Evolutionary conservation across 2,329 filamentous ascomycete genomes (phyloP).

Genomic region (Rutstroemia sp.): DNA sequence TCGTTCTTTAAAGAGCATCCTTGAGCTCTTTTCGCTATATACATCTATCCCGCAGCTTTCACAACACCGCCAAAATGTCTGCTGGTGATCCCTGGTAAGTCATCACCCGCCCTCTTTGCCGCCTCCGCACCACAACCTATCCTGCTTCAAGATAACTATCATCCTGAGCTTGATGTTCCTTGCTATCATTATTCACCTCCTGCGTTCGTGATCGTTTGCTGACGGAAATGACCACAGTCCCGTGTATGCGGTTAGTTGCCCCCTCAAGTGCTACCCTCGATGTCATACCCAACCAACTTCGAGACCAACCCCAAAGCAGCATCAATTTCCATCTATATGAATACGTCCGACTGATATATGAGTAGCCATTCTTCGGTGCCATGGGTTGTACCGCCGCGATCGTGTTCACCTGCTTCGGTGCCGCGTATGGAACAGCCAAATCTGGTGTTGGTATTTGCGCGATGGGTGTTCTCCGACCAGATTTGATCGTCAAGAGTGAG

Average conservation of each 20-base stretch:
- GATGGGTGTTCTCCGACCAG: conserved; percentile 96
- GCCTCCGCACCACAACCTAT: neutral
- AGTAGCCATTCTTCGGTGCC: conserved; percentile 82
- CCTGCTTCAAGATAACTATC: conserved; percentile 15
- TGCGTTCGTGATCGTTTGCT: conserved; percentile 32
- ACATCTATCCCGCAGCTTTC: conserved; percentile 14
- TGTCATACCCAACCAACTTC: neutral
- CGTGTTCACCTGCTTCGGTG: conserved; percentile 93
- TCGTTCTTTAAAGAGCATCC: conserved; percentile 19
- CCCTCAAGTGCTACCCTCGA: conserved; percentile 2
- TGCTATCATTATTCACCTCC: neutral
- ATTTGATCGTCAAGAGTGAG: conserved; percentile 99
- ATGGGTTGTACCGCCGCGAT: conserved; percentile 95
- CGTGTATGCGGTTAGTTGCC: conserved; percentile 91
- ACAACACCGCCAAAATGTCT: conserved; percentile 55
- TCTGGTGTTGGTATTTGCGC: conserved; percentile 97
- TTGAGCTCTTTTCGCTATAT: conserved; percentile 16
- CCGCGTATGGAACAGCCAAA: conserved; percentile 98
- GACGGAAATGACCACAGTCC: conserved; percentile 55
- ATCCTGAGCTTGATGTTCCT: conserved; percentile 1
- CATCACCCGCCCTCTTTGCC: conserved; percentile 27
- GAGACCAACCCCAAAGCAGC: neutral
- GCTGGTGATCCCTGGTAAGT: conserved; percentile 64
- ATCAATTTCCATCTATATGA: conserved; percentile 14
- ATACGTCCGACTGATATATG: conserved; percentile 24